Conservation (phyloP, 192 early-diverging fungal species). For the Umbelopsis vinacea region DNA sequence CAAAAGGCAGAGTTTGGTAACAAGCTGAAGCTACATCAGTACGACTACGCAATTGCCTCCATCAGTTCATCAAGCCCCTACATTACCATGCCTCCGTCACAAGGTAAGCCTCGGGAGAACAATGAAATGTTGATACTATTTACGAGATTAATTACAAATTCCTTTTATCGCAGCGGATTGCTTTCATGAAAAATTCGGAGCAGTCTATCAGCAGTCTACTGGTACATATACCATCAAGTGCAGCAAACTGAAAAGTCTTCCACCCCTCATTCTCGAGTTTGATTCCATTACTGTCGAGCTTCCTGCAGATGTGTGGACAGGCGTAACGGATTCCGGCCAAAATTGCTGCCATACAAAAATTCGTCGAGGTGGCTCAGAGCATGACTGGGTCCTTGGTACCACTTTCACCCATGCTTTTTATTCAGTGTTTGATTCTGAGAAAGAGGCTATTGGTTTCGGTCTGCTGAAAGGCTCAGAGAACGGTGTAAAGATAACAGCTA, state of each 20-base stretch:
- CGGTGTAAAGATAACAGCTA: background rate
- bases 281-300: slow-evolving; percentile 23
- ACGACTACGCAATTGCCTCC: slow-evolving; percentile 34
- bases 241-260: slow-evolving; percentile 31
- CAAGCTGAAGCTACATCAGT: slow-evolving; percentile 24
- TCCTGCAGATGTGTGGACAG: slow-evolving; percentile 37
- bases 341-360: slow-evolving; percentile 30
- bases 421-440: slow-evolving; percentile 37
- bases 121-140: background rate
- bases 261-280: slow-evolving; percentile 20
- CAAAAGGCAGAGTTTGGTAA: slow-evolving; percentile 33
- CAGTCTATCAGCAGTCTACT: slow-evolving; percentile 21
- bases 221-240: slow-evolving; percentile 41
- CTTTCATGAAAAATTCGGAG: slow-evolving; percentile 35
- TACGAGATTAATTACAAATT: background rate
- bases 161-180: slow-evolving; percentile 30
- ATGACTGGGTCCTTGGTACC: slow-evolving; percentile 39
- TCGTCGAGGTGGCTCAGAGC: slow-evolving; percentile 28
- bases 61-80: slow-evolving; percentile 37
- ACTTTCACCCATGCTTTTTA: slow-evolving; percentile 41
- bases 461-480: slow-evolving; percentile 21
- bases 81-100: slow-evolving; percentile 33
- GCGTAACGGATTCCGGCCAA: slow-evolving; percentile 29
- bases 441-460: slow-evolving; percentile 34
- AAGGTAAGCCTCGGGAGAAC: slow-evolving; percentile 15